Evolutionary conservation across 306 rosid genomes (phyloP).

Genomic region (Nissolia schottii): DNA sequence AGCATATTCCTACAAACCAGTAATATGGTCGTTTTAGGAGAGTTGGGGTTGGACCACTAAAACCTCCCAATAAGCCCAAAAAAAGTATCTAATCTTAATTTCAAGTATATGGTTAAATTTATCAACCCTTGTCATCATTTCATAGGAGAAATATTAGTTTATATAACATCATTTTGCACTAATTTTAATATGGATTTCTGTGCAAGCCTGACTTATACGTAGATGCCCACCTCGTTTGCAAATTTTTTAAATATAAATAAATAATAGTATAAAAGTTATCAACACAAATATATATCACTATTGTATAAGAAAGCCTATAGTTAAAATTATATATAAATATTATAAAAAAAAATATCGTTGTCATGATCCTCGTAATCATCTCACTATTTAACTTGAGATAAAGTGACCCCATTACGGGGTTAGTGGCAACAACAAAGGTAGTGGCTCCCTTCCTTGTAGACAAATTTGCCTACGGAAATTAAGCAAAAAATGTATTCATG

Average conservation of each 20-base stretch:
- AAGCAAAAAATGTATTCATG: neutral
- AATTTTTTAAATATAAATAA: no score
- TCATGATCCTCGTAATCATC: conserved; percentile 9
- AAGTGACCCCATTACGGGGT: conserved; percentile 27
- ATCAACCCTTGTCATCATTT: conserved; percentile 15
- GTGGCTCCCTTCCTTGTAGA: conserved; percentile 49
- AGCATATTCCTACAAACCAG: conserved; percentile 19
- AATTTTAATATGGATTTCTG: neutral
- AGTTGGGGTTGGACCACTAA: conserved; percentile 22
- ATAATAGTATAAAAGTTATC: neutral
- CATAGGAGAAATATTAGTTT: conserved; percentile 8
- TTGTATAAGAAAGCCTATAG: neutral
- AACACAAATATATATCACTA: neutral
- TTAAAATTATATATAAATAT: neutral
- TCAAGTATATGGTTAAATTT: neutral
- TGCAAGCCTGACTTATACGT: neutral
- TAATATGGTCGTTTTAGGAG: conserved; percentile 14
- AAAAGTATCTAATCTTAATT: neutral
- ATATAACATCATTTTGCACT: conserved; percentile 12
- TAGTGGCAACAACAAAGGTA: conserved; percentile 52
- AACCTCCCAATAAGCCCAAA: neutral
- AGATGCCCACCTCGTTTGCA: neutral
- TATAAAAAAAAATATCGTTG: conserved; percentile 2
- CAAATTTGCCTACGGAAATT: conserved; percentile 28
- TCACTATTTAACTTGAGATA: neutral